Percentiles rank a stretch among this genome's conserved stretches.
Conservation (phyloP, 148 eudicot genomes). For the Rhododendron mucronatum region DNA sequence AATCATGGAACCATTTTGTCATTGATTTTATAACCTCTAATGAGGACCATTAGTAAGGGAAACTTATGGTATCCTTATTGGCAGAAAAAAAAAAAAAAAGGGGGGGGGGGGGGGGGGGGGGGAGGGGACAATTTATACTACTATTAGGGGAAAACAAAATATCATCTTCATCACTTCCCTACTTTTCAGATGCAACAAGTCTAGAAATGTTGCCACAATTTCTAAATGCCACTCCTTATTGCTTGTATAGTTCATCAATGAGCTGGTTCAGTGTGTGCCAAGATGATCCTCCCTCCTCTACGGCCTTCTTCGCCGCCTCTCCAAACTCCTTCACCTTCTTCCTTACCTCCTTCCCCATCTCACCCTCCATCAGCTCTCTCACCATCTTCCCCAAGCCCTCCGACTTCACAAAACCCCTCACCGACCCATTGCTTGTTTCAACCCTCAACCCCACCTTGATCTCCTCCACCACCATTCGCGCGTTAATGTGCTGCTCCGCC, state of each 20-base stretch:
- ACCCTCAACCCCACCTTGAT: slow-evolving; percentile 54
- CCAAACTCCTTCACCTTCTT: slow-evolving; percentile 38
- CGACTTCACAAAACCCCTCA: slow-evolving; percentile 51
- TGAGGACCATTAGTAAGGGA: too few species aligned
- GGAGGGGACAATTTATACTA: too few species aligned
- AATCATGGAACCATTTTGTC: too few species aligned
- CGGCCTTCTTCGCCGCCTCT: slow-evolving; percentile 36
- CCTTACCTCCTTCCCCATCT: slow-evolving; percentile 40
- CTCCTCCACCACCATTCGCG: slow-evolving; percentile 64
- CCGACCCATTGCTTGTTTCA: slow-evolving; percentile 43
- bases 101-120: too few species aligned
- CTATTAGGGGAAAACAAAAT: too few species aligned
- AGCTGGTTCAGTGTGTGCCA: slow-evolving; percentile 42
- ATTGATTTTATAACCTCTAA: too few species aligned
- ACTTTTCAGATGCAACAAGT: too few species aligned
- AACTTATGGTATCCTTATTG: too few species aligned
- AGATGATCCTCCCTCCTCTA: slow-evolving; percentile 61
- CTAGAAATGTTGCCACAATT: background rate
- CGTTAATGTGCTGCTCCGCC: slow-evolving; percentile 75
- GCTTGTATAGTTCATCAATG: slow-evolving; percentile 20
- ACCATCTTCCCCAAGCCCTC: slow-evolving; percentile 40
- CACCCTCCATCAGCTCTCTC: slow-evolving; percentile 57
- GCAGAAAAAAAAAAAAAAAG: too few species aligned
- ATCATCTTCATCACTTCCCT: too few species aligned
- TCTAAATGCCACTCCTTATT: background rate